Evolutionary conservation across 805 yeast species (phyloP), one percentile per base, ranked within the genome.

Genomic region (Cephaloascus fragrans): DNA sequence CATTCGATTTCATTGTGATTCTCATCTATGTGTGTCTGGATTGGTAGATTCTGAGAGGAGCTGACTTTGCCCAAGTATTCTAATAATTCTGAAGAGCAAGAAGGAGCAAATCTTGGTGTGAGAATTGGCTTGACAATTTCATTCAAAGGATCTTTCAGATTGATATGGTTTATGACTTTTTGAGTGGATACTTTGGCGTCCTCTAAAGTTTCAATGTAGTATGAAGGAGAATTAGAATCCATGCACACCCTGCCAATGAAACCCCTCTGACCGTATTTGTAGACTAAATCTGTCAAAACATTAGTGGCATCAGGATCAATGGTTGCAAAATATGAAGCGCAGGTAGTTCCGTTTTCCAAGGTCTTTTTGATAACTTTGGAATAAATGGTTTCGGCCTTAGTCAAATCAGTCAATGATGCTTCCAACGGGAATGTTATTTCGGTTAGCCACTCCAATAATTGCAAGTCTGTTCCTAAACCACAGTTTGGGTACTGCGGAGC

Each of bases 41-140:
- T 73, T 18, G 85, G 90, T 28, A 83, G 61, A 26, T 67, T 51
- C 4, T 64, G 48, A 18, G 57, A 48, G n/a, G 78, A 67, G 14
- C 61, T 49, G 19, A 83, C 53, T 4, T 69, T 57, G 3, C 94
- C 94, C 39, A 89, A 64, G 67, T 75, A 69, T 5, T 52, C 51
- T 63, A 90, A 61, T 31, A 86, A 62, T 37, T 75, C 71, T 18
- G 73, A 61, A 3, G 86, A 68, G 53, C 97, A 90, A 16, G 84
- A 75, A 2, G 95, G 95, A 0, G 97, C 97, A 64, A 90, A 90
- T 41, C 98, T 64, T 6, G 98, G 97, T 2, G 97, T 90, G 9
- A 90, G 47, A 12, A 89, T 78, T 0, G 97, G 95, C 37, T 71
- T 63, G 14, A 90, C 71, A 3, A 65, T 44, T 16, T 73, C 70